Evolutionary conservation across 2,329 filamentous ascomycete species (phyloP).

Genomic region (Paracorniculantispora psalliotae): DNA sequence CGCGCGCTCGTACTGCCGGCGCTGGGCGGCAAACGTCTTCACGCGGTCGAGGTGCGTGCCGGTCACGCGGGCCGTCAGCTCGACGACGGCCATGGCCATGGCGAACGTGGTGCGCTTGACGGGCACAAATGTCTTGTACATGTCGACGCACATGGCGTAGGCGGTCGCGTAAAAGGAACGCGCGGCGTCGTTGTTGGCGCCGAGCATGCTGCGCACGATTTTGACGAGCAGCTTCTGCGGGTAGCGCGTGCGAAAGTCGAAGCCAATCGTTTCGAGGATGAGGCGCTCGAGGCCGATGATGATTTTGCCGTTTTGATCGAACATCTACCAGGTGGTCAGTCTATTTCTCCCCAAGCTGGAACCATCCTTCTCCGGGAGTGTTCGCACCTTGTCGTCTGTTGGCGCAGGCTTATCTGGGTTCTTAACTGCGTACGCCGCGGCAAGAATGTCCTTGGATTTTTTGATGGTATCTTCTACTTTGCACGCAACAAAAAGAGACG

Average conservation of each 20-base stretch:
- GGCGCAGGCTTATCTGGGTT: slow-evolving; percentile 61
- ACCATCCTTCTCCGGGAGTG: too few relatives aligned
- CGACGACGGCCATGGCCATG: slow-evolving; percentile 75
- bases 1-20: slow-evolving; percentile 41
- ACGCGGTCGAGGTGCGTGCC: slow-evolving; percentile 49
- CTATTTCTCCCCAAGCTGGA: too few relatives aligned
- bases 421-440: slow-evolving; percentile 83
- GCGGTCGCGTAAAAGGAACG: slow-evolving; percentile 60
- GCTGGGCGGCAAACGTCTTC: slow-evolving; percentile 43
- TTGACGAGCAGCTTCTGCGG: slow-evolving; percentile 84
- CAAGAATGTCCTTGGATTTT: slow-evolving; percentile 89
- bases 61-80: slow-evolving; percentile 69
- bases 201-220: slow-evolving; percentile 57
- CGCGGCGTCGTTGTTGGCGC: slow-evolving; percentile 35
- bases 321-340: slow-evolving; percentile 50
- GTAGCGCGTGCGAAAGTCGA: slow-evolving; percentile 87
- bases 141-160: slow-evolving; percentile 79
- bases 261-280: slow-evolving; percentile 87
- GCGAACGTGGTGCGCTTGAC: slow-evolving; percentile 85
- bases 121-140: slow-evolving; percentile 89
- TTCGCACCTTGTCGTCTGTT: slow-evolving; percentile 74
- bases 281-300: slow-evolving; percentile 88
- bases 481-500: slow-evolving; percentile 86
- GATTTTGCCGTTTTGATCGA: slow-evolving; percentile 72
- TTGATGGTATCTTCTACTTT: slow-evolving; percentile 98